Base-by-base conservation (phyloP, 768 basidiomycete species). In the Lactifluus piperatus region DNA sequence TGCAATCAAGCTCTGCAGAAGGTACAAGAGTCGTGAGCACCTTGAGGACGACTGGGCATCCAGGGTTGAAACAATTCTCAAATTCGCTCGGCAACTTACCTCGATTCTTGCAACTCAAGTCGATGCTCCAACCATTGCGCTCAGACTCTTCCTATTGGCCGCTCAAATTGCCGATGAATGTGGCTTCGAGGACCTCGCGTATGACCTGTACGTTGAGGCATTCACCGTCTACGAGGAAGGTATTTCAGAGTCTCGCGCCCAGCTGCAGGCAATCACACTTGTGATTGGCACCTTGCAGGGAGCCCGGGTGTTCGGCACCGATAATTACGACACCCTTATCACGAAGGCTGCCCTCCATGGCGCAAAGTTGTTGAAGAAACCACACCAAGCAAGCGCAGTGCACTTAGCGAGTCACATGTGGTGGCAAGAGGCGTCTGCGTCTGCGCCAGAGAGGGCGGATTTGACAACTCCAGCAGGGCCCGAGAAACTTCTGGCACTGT, bases 261-360 rank as follows among this genome's bases (percentile, higher is more conserved):
- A 99, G 71, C 75, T 99, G 9, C 92, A 95, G 68, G 94, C 95
- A n/a, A 97, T 99, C 69, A 91, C 93, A 6, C 80, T 94, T 20
- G 88, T 99, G 65, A 97, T 98, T 59, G 87, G 88, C 50, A 91
- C 93, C 6, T 75, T 99, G 41, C 91, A 92, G 56, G 84, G 86
- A 10, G 88, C 92, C 32, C 78, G 85, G 62, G 94, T 94, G n/a
- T 98, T 98, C 68, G 87, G 86, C 36, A 81, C 80, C 49, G 97
- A 99, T 67, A 95, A 95, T 71, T 97, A 97, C 68, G 97, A 98
- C 68, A 98, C 95, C 2, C 74, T 99, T 62, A 93, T 97, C 67
- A 98, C 97, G 27, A 98, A 99, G 73, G 97, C 95, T n/a, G 95
- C 95, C 6, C 74, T 98, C 64, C 97, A 99, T 71, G 94, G 92